These are phyloP conservation scores for Plenodomus lindquistii DNA, from an alignment of 2,329 filamentous ascomycete genomes.

Conservation along the genomic window DNA sequence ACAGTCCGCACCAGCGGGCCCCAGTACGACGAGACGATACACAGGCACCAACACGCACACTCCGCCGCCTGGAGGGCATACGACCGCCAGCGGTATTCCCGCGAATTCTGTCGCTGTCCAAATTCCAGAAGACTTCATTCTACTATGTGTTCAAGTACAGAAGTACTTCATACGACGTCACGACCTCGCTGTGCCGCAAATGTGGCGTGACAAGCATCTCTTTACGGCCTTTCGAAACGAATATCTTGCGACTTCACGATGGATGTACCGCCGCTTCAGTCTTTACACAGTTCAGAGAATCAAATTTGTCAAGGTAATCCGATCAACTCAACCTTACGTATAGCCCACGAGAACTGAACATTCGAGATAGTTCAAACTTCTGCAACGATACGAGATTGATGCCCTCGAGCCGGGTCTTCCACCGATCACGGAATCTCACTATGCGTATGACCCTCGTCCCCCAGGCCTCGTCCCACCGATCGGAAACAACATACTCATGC, in stretches of 20 bases:
- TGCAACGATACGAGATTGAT: neutral
- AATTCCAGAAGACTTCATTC: conserved; percentile 3
- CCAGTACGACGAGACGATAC: too few species aligned
- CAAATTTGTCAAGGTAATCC: conserved; percentile 1
- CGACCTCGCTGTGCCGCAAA: neutral
- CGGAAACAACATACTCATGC: conserved; percentile 2
- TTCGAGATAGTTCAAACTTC: conserved; percentile 1
- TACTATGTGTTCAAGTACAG: neutral
- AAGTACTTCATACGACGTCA: neutral
- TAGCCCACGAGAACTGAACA: neutral
- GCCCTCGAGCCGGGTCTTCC: neutral
- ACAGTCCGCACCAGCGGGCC: too few species aligned
- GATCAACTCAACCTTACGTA: too few species aligned
- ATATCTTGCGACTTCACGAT: neutral
- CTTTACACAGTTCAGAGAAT: neutral
- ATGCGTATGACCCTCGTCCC: neutral
- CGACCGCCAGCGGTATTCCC: neutral
- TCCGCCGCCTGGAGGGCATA: too few species aligned
- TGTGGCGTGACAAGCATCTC: neutral
- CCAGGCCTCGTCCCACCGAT: neutral
- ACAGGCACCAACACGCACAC: too few species aligned
- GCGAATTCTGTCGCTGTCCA: neutral
- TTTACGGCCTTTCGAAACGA: conserved; percentile 1
- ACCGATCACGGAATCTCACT: neutral
- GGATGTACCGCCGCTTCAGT: neutral